These are phyloP conservation scores for Hyphodiscus hymeniophilus DNA, from an alignment of 495 filamentous ascomycete species.

Conservation along the genomic window DNA sequence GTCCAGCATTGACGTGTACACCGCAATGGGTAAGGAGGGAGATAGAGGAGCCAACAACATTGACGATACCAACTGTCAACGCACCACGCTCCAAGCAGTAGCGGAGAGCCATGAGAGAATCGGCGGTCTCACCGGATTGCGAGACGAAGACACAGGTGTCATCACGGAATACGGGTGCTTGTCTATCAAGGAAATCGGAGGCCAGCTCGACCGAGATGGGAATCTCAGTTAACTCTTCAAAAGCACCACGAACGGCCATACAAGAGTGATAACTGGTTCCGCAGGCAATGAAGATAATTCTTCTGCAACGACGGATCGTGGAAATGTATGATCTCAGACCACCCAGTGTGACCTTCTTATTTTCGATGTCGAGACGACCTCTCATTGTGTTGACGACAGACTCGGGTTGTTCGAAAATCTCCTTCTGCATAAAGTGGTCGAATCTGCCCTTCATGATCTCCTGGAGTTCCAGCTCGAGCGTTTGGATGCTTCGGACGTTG, in stretches of 20 bases:
- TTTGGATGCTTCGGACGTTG: conserved; percentile 96
- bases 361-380: conserved; percentile 86
- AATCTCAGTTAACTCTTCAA: conserved; percentile 97
- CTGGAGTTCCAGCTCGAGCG: conserved; percentile 94
- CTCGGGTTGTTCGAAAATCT: conserved; percentile 99
- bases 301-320: conserved; percentile 90
- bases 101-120: conserved; percentile 91
- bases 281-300: conserved; percentile 97
- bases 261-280: conserved; percentile 97
- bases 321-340: conserved; percentile 91
- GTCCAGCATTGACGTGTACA: conserved; percentile 98
- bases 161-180: conserved; percentile 98
- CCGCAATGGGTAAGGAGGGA: conserved; percentile 97
- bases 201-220: conserved; percentile 95
- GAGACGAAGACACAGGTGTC: conserved; percentile 99
- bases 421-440: conserved; percentile 99
- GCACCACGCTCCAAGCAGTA: conserved; percentile 97
- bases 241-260: conserved; percentile 96
- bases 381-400: conserved; percentile 99
- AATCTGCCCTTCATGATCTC: conserved; percentile 99
- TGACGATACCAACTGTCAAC: conserved; percentile 94
- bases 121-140: conserved; percentile 97
- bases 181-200: conserved; percentile 94
- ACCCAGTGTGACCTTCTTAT: conserved; percentile 91
- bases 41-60: conserved; percentile 96